Evolutionary conservation across 2,329 filamentous ascomycete species (phyloP).

Genomic region (Onygenales sp.): DNA sequence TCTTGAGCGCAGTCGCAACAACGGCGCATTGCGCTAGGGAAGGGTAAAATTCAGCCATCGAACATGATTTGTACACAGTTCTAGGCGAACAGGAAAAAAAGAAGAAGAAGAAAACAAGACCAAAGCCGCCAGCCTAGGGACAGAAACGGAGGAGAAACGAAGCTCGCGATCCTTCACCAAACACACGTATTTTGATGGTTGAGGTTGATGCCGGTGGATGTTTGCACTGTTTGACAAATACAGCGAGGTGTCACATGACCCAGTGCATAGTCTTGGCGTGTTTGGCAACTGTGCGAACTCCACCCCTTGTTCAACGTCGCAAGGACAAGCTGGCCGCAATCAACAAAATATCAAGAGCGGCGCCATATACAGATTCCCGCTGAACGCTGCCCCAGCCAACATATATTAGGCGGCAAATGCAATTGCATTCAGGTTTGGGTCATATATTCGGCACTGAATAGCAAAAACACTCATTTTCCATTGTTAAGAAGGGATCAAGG

Average conservation of each 20-base stretch:
- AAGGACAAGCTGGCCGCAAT: conserved; percentile 16
- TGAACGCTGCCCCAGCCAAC: neutral
- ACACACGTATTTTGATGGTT: neutral
- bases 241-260: neutral
- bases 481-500: too few relatives aligned
- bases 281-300: neutral
- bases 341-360: neutral
- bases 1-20: conserved; percentile 78
- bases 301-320: neutral
- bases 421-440: too few relatives aligned
- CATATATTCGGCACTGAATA: too few relatives aligned
- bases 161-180: neutral
- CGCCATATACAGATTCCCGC: neutral
- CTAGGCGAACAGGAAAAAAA: neutral
- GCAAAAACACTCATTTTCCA: too few relatives aligned
- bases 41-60: conserved; percentile 74
- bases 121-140: neutral
- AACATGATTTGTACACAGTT: conserved; percentile 1
- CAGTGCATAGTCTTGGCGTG: neutral
- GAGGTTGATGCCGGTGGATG: neutral
- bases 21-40: conserved; percentile 82
- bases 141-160: neutral
- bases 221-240: conserved; percentile 3
- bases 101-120: neutral
- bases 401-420: neutral